Evolutionary conservation across 139 green algal species (phyloP).

Genomic region (Chlorella vulgaris): DNA sequence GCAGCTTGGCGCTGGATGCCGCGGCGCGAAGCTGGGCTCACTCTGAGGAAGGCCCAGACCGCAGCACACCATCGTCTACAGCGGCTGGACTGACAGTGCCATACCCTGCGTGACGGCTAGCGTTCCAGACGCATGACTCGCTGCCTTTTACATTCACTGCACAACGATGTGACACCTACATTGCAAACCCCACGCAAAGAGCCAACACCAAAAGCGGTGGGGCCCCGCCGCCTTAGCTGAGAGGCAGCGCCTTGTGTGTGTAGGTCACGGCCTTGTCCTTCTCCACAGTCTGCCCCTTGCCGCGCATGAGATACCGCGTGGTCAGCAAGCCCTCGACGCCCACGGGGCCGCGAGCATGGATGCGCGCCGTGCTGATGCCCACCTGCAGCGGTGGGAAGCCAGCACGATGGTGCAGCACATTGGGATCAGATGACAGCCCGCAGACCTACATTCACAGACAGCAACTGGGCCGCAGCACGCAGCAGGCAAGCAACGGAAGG

Average conservation of each 20-base stretch:
- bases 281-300: slow-evolving; percentile 62
- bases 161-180: no score
- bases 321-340: slow-evolving; percentile 98
- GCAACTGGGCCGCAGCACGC: no score
- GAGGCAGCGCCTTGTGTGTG: slow-evolving; percentile 78
- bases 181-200: no score
- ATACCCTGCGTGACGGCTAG: no score
- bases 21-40: background rate
- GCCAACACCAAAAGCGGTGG: background rate
- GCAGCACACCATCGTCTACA: background rate
- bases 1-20: background rate
- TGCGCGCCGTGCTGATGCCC: slow-evolving; percentile 95
- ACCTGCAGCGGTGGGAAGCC: slow-evolving; percentile 61
- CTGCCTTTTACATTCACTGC: background rate
- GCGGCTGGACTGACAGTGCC: background rate
- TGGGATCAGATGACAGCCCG: background rate
- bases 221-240: background rate
- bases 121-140: no score
- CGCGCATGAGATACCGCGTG: slow-evolving; percentile 89
- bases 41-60: background rate
- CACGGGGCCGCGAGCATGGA: slow-evolving; percentile 97
- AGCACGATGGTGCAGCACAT: background rate
- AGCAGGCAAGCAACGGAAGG: no score
- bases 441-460: no score
- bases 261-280: slow-evolving; percentile 93